Evolutionary conservation across 1,139 yeast species (phyloP), one percentile per base, ranked within the genome.

Genomic region (Pichia sp.): DNA sequence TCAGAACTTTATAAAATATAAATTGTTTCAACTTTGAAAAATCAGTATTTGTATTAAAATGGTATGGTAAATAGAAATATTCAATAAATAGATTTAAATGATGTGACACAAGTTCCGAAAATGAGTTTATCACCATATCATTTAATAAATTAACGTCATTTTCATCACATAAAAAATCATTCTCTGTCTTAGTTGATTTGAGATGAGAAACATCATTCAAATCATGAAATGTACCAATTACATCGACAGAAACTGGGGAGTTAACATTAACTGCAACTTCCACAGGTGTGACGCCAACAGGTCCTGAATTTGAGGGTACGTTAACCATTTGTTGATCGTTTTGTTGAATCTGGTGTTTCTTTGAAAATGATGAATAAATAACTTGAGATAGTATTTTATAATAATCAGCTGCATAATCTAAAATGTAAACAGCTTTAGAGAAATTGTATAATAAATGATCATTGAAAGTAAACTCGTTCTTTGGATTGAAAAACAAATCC

Each of bases 141-240:
- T 47, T 45, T 25, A 49, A 16, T 6, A 37, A 5, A 7, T 25
- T 12, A 29, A 35, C 32, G 22, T 25, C 29, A 20, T 7, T 31
- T 25, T 28, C 29, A 26, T 23, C 29, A 9, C 22, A 6, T 9
- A 34, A 36, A 26, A 24, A 30, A 4, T 22, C 23, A 27, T 31
- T 34, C 16, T 37, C 32, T 11, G 20, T 8, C 11, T 34, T 12
- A n/a, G 7, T 31, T 2, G 27, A 26, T 4, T 31, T 27, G 16
- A 38, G 16, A 22, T 23, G 43, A 6, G 40, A 25, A 23, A 36
- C 44, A 10, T 43, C 50, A 40, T 34, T 37, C 30, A 60, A 37
- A 38, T 58, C 60, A 23, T 53, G 53, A 29, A 58, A 46, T 5
- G 58, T 43, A 32, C 48, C 52, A 49, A 56, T 52, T 10, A 52